Base-by-base conservation (phyloP, 2,329 filamentous ascomycete species). In the Biscogniauxia sp. region DNA sequence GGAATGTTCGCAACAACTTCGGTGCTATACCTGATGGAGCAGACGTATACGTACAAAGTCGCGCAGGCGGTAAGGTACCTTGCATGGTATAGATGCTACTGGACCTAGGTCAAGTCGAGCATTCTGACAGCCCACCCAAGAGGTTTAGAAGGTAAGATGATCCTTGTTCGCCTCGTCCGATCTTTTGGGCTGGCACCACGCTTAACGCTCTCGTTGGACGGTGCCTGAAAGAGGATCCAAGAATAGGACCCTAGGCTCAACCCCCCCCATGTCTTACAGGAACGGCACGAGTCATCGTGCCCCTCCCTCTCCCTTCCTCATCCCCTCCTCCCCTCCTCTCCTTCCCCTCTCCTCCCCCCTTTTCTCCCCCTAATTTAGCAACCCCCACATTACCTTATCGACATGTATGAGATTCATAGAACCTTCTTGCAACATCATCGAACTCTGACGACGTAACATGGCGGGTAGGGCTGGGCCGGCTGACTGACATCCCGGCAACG, bases 141-240 rank as follows among this genome's bases (percentile, higher is more conserved):
- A 13, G 11, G 37, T 17, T 45, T 11, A 45, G 45, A 49, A 19
- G 9, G 51, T 20, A 51, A 53, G 50, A 59, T 20, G 28, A 64
- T 41, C 66, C 66, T 59, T 68, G 64, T 55, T 54, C 28, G 62
- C 65, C 57, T 66, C 55, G 61, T 58, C 63, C 62, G 56, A 61
- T 59, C 58, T 62, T 58, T 61, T 63, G 62, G 61, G 59, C 57
- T 61, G 60, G 55, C 58, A 60, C 65, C 58, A 63, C 50, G 52
- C 53, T 58, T 62, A 64, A 61, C 55, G 54, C 55, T 52, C 13
- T 45, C 20, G n/a, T 54, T 20, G 55, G 51, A 54, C 54, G 52
- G 55, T 56, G 58, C 58, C 58, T 62, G 58, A 58, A 58, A 59
- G 37, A 45, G 37, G 53, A 19, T 37, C 52, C 28, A 51, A 54